Evolutionary conservation across 2,329 filamentous ascomycete genomes (phyloP).

Genomic region (Cucurbitaria berberidis): DNA sequence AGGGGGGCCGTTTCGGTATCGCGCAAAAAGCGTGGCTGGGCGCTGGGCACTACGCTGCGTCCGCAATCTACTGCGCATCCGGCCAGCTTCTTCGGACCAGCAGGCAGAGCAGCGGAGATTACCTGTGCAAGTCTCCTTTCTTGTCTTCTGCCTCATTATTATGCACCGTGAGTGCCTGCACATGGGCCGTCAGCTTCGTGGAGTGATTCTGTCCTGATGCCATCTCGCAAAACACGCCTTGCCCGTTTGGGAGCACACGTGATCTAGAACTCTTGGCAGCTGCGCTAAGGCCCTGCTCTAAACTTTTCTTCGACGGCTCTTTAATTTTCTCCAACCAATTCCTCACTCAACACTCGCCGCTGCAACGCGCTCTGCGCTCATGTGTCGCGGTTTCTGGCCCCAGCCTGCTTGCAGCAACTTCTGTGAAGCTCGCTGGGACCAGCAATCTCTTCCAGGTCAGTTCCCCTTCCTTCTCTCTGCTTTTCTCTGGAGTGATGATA

Average conservation of each 20-base stretch:
- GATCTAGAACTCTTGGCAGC: slow-evolving; percentile 10
- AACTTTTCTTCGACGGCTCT: slow-evolving; percentile 30
- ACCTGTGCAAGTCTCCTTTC: neutral
- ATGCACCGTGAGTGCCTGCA: neutral
- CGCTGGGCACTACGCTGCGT: slow-evolving; percentile 8
- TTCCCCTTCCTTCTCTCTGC: slow-evolving; percentile 15
- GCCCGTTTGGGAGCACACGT: slow-evolving; percentile 11
- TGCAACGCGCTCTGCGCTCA: slow-evolving; percentile 2
- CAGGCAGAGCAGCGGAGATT: neutral
- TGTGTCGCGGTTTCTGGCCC: slow-evolving; percentile 8
- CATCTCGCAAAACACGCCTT: slow-evolving; percentile 15
- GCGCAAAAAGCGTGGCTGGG: slow-evolving; percentile 32
- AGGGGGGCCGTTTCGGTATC: slow-evolving; percentile 29
- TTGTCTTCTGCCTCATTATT: too few species aligned
- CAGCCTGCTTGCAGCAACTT: slow-evolving; percentile 1
- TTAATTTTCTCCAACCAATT: slow-evolving; percentile 14
- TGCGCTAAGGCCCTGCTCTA: slow-evolving; percentile 21
- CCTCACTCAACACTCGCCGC: slow-evolving; percentile 14
- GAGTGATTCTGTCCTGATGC: slow-evolving; percentile 9
- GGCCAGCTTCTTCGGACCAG: neutral
- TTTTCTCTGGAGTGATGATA: slow-evolving; percentile 72
- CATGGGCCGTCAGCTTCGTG: neutral
- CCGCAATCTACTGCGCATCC: neutral
- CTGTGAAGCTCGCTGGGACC: neutral
- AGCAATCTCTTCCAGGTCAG: slow-evolving; percentile 24